Conservation (phyloP, 345 rosid genomes). For the Adansonia digitata region DNA sequence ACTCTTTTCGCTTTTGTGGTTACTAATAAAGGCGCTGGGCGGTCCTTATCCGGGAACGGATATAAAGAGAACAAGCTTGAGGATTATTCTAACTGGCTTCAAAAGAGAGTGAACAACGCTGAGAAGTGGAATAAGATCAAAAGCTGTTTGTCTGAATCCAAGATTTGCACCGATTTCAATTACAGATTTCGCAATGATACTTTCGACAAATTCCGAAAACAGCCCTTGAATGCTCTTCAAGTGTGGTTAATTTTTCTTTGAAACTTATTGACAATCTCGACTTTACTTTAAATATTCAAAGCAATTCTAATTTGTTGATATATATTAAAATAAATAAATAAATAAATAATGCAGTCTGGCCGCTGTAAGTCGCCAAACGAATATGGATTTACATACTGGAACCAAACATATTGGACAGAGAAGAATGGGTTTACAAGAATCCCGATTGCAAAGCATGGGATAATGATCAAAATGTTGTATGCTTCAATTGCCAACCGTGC, state of each 20-base stretch:
- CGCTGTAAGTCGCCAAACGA: constrained; percentile 82
- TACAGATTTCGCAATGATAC: constrained; percentile 1
- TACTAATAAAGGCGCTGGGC: constrained; percentile 72
- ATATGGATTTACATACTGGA: constrained; percentile 49
- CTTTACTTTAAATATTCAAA: no score
- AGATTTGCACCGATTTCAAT: constrained; percentile 36
- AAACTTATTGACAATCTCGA: no score
- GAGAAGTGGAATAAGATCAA: constrained; percentile 57
- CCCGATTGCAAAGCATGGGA: constrained; percentile 55
- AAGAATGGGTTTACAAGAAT: no score
- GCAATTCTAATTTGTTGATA: no score
- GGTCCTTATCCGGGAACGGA: constrained; percentile 41
- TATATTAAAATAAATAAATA: no score
- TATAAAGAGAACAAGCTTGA: constrained; percentile 70
- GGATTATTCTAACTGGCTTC: constrained; percentile 60
- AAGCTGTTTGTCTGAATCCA: constrained; percentile 49
- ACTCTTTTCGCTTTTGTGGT: constrained; percentile 18
- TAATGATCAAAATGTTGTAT: constrained; percentile 29
- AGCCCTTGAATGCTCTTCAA: constrained; percentile 44
- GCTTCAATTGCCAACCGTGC: constrained; percentile 81
- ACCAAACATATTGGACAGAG: constrained; percentile 33
- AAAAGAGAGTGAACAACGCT: constrained; percentile 40
- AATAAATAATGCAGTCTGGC: constrained; percentile 56
- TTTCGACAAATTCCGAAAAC: constrained; percentile 16
- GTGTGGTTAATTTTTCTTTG: constrained; percentile 10